Conservation (phyloP, 1,139 yeast genomes). For the Candida smagusa region DNA sequence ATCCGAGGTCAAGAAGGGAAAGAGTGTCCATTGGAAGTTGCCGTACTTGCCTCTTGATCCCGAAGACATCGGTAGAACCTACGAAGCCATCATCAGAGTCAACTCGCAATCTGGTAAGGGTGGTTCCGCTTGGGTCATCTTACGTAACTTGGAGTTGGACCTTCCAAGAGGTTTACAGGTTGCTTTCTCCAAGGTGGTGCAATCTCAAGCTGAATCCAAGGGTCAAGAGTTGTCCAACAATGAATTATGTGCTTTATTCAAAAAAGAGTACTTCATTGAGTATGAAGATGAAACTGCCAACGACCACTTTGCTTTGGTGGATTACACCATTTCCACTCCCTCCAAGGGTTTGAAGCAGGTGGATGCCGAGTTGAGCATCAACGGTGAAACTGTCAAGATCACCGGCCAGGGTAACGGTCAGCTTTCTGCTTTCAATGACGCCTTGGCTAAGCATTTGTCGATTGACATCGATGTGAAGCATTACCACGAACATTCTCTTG, state of each 20-base stretch:
- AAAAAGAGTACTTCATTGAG: slow-evolving; percentile 63
- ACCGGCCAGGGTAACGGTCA: slow-evolving; percentile 92
- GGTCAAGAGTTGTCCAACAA: slow-evolving; percentile 81
- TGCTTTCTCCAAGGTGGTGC: slow-evolving; percentile 83
- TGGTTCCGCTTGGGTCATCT: slow-evolving; percentile 96
- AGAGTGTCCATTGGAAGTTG: slow-evolving; percentile 62
- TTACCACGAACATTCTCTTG: slow-evolving; percentile 91
- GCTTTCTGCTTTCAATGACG: slow-evolving; percentile 84
- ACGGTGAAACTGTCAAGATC: slow-evolving; percentile 47
- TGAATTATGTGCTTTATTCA: slow-evolving; percentile 78
- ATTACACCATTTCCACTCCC: slow-evolving; percentile 45
- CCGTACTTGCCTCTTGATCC: slow-evolving; percentile 98
- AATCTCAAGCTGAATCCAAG: slow-evolving; percentile 70
- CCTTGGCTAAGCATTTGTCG: slow-evolving; percentile 58
- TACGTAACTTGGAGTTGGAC: slow-evolving; percentile 83
- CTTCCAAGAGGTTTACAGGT: slow-evolving; percentile 91
- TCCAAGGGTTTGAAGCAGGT: slow-evolving; percentile 22
- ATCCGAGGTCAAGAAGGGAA: slow-evolving; percentile 31
- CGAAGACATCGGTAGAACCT: slow-evolving; percentile 90
- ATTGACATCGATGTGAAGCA: slow-evolving; percentile 67
- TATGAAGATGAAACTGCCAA: slow-evolving; percentile 36
- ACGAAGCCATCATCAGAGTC: slow-evolving; percentile 96
- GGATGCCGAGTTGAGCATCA: slow-evolving; percentile 38
- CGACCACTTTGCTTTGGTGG: slow-evolving; percentile 44
- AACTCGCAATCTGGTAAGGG: slow-evolving; percentile 98